phyloP scores from a whole-genome alignment of 2,329 filamentous ascomycete species.

The Endothia cerciana region DNA sequence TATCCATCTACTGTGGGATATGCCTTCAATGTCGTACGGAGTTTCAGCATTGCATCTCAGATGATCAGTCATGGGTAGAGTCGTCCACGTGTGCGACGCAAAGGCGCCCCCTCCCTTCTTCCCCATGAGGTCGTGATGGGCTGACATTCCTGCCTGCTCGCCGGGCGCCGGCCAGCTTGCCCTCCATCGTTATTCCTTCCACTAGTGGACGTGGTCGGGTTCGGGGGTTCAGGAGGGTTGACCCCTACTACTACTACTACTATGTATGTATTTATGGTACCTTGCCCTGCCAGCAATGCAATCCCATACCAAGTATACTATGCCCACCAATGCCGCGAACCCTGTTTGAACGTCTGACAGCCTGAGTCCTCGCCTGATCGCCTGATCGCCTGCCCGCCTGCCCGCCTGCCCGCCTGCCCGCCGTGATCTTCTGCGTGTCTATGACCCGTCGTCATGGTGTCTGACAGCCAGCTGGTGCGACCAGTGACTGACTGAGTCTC shows the following conservation, averaged over 20 bases:
- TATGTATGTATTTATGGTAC: not conserved
- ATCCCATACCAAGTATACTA: too few species aligned
- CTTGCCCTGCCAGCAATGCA: not conserved
- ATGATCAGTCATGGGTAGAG: not conserved
- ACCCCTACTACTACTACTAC: not conserved
- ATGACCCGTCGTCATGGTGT: too few species aligned
- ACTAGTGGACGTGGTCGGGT: not conserved
- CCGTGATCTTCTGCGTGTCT: not conserved
- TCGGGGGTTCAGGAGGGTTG: not conserved
- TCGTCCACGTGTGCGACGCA: not conserved
- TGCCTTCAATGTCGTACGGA: not conserved
- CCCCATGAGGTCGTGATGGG: not conserved
- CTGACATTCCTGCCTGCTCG: not conserved
- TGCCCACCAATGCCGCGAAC: not conserved
- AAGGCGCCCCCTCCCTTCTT: not conserved
- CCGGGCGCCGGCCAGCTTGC: too few species aligned
- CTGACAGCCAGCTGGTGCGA: too few species aligned
- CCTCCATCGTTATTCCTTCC: not conserved
- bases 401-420: too few species aligned
- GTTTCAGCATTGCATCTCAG: slow-evolving; percentile 8
- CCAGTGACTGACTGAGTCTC: too few species aligned
- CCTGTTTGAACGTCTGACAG: not conserved
- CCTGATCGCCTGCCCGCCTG: too few species aligned
- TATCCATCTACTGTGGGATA: not conserved
- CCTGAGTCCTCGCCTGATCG: not conserved